A percentile compares a stretch with the other conserved stretches of the same genome.
Conservation (phyloP, 2,329 filamentous ascomycete genomes). For the Trichoderma afroharzianum region DNA sequence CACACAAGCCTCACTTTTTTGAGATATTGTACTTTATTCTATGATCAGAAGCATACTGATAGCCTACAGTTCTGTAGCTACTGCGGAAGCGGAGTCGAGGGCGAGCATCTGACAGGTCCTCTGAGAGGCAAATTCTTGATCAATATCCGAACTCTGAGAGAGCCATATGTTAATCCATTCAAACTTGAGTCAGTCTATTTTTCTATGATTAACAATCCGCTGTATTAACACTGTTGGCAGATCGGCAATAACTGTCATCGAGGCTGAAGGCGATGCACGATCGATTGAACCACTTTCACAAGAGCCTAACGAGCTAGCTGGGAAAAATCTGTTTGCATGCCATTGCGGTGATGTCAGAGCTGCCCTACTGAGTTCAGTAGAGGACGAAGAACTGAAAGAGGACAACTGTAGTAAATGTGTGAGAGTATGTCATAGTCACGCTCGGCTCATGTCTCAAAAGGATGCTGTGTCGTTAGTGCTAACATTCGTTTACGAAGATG, state of each 20-base stretch:
- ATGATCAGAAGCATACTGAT: background rate
- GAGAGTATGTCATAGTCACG: constrained; percentile 22
- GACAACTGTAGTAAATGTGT: constrained; percentile 35
- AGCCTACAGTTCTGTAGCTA: constrained; percentile 26
- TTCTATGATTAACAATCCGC: background rate
- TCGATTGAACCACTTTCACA: too few species aligned
- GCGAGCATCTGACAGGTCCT: constrained; percentile 24
- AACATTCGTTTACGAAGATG: constrained; percentile 18
- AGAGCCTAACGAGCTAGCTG: background rate
- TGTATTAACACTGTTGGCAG: background rate
- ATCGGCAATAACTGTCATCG: background rate
- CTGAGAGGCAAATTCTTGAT: constrained; percentile 23
- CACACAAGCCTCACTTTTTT: background rate
- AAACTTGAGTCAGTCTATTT: constrained; percentile 20
- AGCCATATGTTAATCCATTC: constrained; percentile 24
- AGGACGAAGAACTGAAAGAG: constrained; percentile 40
- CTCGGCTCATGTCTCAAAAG: too few species aligned
- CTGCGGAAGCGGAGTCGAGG: constrained; percentile 28
- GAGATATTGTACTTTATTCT: background rate
- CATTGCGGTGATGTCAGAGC: constrained; percentile 27
- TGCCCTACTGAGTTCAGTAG: constrained; percentile 28
- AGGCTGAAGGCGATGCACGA: background rate
- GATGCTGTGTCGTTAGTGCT: background rate
- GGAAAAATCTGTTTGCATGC: constrained; percentile 25
- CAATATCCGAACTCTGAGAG: constrained; percentile 26